Evolutionary conservation across 192 early-diverging fungal species (phyloP), one percentile per base, ranked within the genome.

Genomic region (Thamnidium elegans): DNA sequence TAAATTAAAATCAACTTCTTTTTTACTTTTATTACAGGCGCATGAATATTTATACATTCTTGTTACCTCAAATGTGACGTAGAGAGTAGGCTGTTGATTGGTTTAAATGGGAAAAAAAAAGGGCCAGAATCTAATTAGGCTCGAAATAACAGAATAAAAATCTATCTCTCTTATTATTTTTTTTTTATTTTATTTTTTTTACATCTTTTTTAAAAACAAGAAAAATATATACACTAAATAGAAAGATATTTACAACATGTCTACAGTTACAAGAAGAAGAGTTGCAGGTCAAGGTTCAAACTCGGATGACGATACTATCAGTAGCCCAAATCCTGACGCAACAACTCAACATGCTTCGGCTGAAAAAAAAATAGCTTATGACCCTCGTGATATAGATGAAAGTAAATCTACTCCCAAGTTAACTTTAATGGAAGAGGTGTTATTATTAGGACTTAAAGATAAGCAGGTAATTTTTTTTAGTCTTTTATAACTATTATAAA

Each of bases 371-470:
- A 67, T 85, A 48, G 76, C 70, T 20, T 69, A 71, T 32, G 84
- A 85, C 74, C 84, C 84, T 56, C 71, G 78, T 34, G 84, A 85
- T 63, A 36, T 80, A n/a, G 73, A 79, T 62, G 84, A 85, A 32
- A 42, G 50, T 7, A 70, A 63, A 58, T 56, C 60, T 17, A 70
- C 50, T 19, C 90, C 90, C 3, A 76, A 82, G 72, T 77, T 99
- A 47, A 99, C 95, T n/a, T 74, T 99, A 45, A 88, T 99, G 87
- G 96, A 99, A 69, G 95, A 99, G 68, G 89, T 97, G 14, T 73
- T 99, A 62, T 79, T 99, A 55, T 63, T 99, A 45, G 96, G 96
- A 9, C 79, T 97, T 50, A 99, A 99, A 73, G 96, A 99, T 76
- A 84, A 81, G 62, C 90, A 94, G 81, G 90, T 90, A 74, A 56